Conservation (phyloP, 352 stramenopile genomes). For the Phytophthora chlamydospora region DNA sequence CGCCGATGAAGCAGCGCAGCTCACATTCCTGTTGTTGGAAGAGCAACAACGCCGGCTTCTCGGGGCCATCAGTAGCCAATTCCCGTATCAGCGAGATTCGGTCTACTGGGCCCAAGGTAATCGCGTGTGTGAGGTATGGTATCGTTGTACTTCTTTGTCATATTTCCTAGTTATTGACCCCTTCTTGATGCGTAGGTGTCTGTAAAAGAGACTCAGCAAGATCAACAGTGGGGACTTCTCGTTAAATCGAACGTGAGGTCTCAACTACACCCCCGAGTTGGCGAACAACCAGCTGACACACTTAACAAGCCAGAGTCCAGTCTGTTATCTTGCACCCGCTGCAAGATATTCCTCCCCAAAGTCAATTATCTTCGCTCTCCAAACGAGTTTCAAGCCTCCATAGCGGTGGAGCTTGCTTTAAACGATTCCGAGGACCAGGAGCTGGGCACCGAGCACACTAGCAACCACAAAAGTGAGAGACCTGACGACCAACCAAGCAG, state of each 20-base stretch:
- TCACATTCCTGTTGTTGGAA: conserved; percentile 18
- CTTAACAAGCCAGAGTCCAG: background rate
- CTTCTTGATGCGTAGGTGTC: conserved; percentile 25
- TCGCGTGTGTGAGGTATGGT: conserved; percentile 36
- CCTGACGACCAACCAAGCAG: background rate
- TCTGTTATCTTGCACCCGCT: conserved; percentile 12
- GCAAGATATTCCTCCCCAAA: conserved; percentile 46
- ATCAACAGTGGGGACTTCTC: conserved; percentile 46
- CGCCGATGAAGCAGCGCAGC: conserved; percentile 8
- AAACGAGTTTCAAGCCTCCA: conserved; percentile 12
- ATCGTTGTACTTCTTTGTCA: background rate
- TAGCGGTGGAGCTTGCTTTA: conserved; percentile 9
- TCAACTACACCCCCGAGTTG: conserved; percentile 3
- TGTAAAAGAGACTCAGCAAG: conserved; percentile 27
- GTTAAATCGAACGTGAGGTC: conserved; percentile 26
- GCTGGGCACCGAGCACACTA: no score
- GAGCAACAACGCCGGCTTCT: conserved; percentile 28
- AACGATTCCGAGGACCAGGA: background rate
- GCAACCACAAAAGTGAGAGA: no score
- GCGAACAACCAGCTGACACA: background rate
- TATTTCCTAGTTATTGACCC: no score
- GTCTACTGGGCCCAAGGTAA: conserved; percentile 41
- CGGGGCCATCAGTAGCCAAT: conserved; percentile 19
- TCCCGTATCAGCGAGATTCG: conserved; percentile 18
- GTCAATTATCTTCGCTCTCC: conserved; percentile 21